phyloP scores from a whole-genome alignment of 2,329 filamentous ascomycete genomes.

The Apiospora phragmitis region DNA sequence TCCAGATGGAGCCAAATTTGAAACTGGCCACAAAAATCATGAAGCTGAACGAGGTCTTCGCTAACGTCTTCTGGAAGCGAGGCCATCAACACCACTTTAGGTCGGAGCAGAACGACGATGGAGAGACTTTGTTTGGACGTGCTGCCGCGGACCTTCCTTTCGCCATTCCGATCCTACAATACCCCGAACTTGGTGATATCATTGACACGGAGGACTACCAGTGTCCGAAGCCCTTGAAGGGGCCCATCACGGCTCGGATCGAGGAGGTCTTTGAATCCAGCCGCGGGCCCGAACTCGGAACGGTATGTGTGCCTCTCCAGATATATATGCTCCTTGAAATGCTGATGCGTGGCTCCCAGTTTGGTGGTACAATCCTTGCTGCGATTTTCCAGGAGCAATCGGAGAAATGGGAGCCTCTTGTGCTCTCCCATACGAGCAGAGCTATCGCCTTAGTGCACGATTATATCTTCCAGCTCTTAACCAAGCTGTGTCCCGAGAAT shows the following conservation, averaged over 20 bases:
- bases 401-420: constrained; percentile 51
- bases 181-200: constrained; percentile 22
- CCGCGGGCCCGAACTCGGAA: constrained; percentile 57
- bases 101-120: background rate
- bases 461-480: constrained; percentile 49
- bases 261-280: constrained; percentile 36
- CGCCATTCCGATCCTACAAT: too few relatives aligned
- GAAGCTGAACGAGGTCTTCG: constrained; percentile 38
- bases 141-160: background rate
- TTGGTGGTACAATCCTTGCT: constrained; percentile 40
- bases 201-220: constrained; percentile 24
- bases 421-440: constrained; percentile 49
- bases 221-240: constrained; percentile 19
- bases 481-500: constrained; percentile 42
- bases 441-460: constrained; percentile 51
- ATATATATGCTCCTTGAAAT: too few relatives aligned
- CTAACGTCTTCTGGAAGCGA: constrained; percentile 24
- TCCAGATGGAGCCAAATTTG: constrained; percentile 25
- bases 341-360: too few relatives aligned
- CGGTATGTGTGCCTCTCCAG: too few relatives aligned
- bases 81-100: constrained; percentile 22
- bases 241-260: constrained; percentile 42
- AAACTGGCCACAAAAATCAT: constrained; percentile 41
- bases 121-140: background rate
- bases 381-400: constrained; percentile 54